These are phyloP conservation scores for Millerago galiae DNA, from an alignment of 805 yeast species.

Conservation along the genomic window DNA sequence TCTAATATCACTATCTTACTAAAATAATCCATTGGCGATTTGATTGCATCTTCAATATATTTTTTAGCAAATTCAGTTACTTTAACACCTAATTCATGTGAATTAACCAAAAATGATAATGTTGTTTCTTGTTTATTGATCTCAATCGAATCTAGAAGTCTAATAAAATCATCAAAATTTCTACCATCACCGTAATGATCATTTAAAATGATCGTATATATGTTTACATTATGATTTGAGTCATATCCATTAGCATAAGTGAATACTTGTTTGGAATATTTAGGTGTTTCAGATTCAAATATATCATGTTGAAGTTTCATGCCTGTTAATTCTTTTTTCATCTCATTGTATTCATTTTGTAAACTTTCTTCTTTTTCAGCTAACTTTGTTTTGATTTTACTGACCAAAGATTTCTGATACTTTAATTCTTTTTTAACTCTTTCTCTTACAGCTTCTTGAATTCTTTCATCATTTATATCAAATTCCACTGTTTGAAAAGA, in stretches of 20 bases:
- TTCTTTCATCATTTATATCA: no score
- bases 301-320: background rate
- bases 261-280: background rate
- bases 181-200: background rate
- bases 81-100: background rate
- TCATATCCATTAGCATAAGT: background rate
- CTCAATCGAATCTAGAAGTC: slow-evolving; percentile 25
- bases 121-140: slow-evolving; percentile 20
- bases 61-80: no score
- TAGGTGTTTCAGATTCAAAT: background rate
- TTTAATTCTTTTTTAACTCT: no score
- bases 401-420: no score
- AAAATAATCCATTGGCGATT: slow-evolving; percentile 1
- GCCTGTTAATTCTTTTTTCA: no score
- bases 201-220: background rate
- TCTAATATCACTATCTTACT: slow-evolving; percentile 13
- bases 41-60: no score
- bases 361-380: no score
- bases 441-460: no score
- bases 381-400: no score
- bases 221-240: background rate
- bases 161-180: slow-evolving; percentile 24
- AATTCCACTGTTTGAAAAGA: no score
- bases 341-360: no score
- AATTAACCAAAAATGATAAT: slow-evolving; percentile 14